Base-by-base conservation (phyloP, 2,329 filamentous ascomycete species). In the Claviceps africana region DNA sequence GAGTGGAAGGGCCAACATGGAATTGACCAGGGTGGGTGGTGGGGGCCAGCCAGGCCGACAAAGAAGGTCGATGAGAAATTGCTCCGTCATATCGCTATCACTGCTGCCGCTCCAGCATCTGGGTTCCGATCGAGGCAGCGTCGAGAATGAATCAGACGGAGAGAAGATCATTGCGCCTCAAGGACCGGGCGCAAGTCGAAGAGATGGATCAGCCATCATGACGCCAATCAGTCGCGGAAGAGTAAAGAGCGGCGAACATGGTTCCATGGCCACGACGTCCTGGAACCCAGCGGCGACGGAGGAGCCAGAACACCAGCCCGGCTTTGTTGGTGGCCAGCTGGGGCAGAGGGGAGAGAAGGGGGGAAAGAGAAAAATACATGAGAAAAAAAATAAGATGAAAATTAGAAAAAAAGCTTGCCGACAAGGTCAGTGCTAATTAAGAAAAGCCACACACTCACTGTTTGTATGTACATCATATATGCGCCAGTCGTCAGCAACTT, bases 1-100 rank as follows among this genome's bases (percentile, higher is more conserved):
- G 47, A 21, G 28, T n/a, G 43, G 17, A 51, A 43, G 48, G 33
- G 45, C 30, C 37, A 44, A 40, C n/a, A n/a, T n/a, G n/a, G n/a
- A n/a, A n/a, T 30, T 30, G 44, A 33, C 52, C 47, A 50, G 45
- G 48, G 52, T 46, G 43, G 43, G 48, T 53, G 43, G 48, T 53
- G 48, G 48, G 48, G 51, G 51, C 51, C 48, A 50, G 31, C 30
- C 43, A 46, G 10, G 30, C 44, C 31, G 47, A 51, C 52, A 45
- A 50, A 42, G 43, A 48, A 40, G 25, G 25, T 37, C 28, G 47
- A 47, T 46, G 52, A 53, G 43, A 50, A 50, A 45, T 35, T 21
- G 40, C 44, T 51, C 44, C 44, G 44, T 51, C 50, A 51, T 51
- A 31, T 47, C 37, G 15, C 21, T 22, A 39, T 46, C 40, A 51